phyloP scores from a whole-genome alignment of 2,329 filamentous ascomycete genomes.

The Pseudocercospora crystallina region DNA sequence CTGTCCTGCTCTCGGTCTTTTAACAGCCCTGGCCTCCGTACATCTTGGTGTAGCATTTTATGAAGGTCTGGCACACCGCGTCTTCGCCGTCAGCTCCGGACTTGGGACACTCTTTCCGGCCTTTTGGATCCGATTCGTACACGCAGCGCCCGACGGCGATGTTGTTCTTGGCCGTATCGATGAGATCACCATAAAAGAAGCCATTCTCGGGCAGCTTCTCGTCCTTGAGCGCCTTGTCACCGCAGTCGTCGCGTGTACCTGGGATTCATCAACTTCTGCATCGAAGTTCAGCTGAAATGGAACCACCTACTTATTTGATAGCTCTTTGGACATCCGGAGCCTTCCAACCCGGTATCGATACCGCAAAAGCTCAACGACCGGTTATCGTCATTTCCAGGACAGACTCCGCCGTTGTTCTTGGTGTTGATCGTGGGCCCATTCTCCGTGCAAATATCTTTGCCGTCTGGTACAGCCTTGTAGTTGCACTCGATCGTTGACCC shows the following conservation, averaged over 20 bases:
- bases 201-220: conserved; percentile 9
- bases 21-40: conserved; percentile 10
- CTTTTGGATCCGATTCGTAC: conserved; percentile 7
- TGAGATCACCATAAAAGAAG: conserved; percentile 15
- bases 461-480: conserved; percentile 8
- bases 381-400: conserved; percentile 11
- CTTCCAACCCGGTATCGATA: neutral
- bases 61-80: conserved; percentile 8
- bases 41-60: conserved; percentile 15
- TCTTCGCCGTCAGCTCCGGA: neutral
- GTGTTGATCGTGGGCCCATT: conserved; percentile 3
- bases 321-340: conserved; percentile 5
- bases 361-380: conserved; percentile 12
- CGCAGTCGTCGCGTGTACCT: conserved; percentile 15
- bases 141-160: conserved; percentile 17
- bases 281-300: neutral
- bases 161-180: conserved; percentile 17
- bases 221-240: conserved; percentile 6
- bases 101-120: conserved; percentile 4
- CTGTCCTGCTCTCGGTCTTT: too few relatives aligned
- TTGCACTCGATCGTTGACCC: conserved; percentile 13
- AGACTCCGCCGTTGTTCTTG: conserved; percentile 15
- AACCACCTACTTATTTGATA: conserved; percentile 7
- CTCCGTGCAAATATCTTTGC: conserved; percentile 7
- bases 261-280: neutral